Evolutionary conservation across 805 yeast genomes (phyloP), one percentile per base, ranked within the genome.

Genomic region (Nakazawaea ernobii): DNA sequence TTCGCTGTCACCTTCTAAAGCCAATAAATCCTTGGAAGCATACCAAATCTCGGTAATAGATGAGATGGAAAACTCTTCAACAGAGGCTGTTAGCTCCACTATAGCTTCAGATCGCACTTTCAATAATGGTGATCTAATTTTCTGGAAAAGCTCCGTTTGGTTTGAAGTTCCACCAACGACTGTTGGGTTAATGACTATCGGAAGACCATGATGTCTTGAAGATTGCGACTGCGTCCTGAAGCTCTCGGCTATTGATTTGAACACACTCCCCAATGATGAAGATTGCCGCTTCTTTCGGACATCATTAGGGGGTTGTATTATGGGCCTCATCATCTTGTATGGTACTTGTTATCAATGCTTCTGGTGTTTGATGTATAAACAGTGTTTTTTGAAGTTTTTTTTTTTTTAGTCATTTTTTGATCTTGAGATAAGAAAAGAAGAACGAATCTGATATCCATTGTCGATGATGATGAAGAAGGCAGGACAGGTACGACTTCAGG

Each of bases 41-140:
- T 82, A 79, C 96, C 96, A 88, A 1, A 87, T 70, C 52, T 85
- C 90, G 0, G 87, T 81, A 4, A 86, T 71, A 2, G 84, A 75
- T 0, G 82, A 70, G 2, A 80, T 72, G 3, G 82, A 68, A 43
- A 71, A 73, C 42, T 71, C 75, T 20, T 73, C 73, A 2, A 87
- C 61, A 3, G 79, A 68, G 2, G 71, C 71, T 6, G 75, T 65
- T 37, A 88, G 62, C 17, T 71, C 62, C 2, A 67, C 68, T 0
- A 86, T 80, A 0, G 85, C 80, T 1, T 73, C 67, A 1, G 75
- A 67, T 51, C 82, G 65, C 15, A 59, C 65, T 8, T 36, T 26
- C 0, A 47, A 40, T 1, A 63, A 49, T 6, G 66, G 62, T 15
- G 53, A 42, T 11, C 53, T 50, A 24, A 65, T 45, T 9, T 50